Base-by-base conservation (phyloP, 768 basidiomycete genomes). In the Sporobolomyces pararoseus region DNA sequence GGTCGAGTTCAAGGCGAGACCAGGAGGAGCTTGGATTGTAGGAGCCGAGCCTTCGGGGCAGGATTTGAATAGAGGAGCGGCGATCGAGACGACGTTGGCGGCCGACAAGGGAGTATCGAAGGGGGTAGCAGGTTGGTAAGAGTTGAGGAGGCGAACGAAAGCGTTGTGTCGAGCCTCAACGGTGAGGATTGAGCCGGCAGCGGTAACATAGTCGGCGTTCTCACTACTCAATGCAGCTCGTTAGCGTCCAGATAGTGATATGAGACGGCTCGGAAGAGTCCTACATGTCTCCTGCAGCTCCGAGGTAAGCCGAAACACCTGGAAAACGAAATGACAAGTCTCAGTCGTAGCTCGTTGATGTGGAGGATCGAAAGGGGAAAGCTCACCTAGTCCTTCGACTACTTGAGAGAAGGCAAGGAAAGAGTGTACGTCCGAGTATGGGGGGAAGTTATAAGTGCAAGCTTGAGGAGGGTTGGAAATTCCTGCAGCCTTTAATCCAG, bases 141-240 rank as follows among this genome's bases (percentile, higher is more conserved):
- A 3, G 46, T 61, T 61, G 23, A 55, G 83, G 12, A 57, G 14
- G 25, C 65, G 23, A 78, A 69, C 84, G 80, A 12, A 61, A 23
- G 59, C 44, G 59, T 61, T 61, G 59, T 61, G 59, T 17, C 59
- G 59, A 34, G 59, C 82, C 75, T 89, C 86, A 61, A 83, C 83
- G 21, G 85, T 80, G 53, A 88, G 80, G 73, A 90, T 88, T 25
- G 82, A 83, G 2, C 82, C 87, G 7, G 85, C 83, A 23, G 83
- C 83, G 7, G 84, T 84, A 27, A 85, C 75, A 76, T 84, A 83
- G 31, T 78, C 79, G 68, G 81, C n/a, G 70, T 55, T 61, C 35
- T 51, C 16, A 66, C 75, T 75, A 83, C 2, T 82, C 87, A 6
- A 84, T 83, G 23, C 83, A 82, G 6, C 84, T 84, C 25, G 85